Conservation (phyloP, 495 filamentous ascomycete species). For the Glarea lozoyensis region DNA sequence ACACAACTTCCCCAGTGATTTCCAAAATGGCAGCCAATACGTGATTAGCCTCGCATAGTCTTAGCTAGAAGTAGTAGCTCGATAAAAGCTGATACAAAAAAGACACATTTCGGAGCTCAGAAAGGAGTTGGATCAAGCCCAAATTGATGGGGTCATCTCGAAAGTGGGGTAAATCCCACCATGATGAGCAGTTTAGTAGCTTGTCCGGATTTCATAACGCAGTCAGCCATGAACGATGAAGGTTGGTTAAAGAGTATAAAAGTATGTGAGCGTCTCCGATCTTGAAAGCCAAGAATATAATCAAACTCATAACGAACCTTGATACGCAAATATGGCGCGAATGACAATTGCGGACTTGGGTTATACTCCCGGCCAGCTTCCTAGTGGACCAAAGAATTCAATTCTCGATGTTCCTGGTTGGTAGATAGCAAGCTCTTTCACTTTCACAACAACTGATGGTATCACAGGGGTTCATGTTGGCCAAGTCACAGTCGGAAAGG, state of each 20-base stretch:
- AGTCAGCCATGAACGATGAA: neutral
- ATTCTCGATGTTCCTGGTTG: slow-evolving; percentile 21
- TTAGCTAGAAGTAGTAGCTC: too few species aligned
- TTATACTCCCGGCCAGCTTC: slow-evolving; percentile 19
- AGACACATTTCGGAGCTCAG: too few species aligned
- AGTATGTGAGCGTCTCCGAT: too few species aligned
- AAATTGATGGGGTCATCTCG: too few species aligned
- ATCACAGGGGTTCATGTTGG: slow-evolving; percentile 19
- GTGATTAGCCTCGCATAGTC: too few species aligned
- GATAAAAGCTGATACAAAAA: too few species aligned
- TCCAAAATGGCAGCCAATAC: too few species aligned
- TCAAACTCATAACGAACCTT: too few species aligned
- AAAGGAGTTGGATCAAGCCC: too few species aligned
- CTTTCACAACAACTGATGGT: neutral
- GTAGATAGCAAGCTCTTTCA: neutral
- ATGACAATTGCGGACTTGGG: slow-evolving; percentile 20
- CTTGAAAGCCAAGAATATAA: neutral
- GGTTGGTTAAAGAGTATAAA: neutral
- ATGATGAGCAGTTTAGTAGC: neutral
- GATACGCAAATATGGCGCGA: slow-evolving; percentile 8
- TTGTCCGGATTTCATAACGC: neutral
- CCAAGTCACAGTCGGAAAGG: slow-evolving; percentile 18
- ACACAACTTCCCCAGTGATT: too few species aligned
- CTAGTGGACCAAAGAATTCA: slow-evolving; percentile 19
- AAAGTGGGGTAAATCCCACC: neutral